Evolutionary conservation across 192 early-diverging fungal genomes (phyloP).

Genomic region (Mortierella hygrophila): DNA sequence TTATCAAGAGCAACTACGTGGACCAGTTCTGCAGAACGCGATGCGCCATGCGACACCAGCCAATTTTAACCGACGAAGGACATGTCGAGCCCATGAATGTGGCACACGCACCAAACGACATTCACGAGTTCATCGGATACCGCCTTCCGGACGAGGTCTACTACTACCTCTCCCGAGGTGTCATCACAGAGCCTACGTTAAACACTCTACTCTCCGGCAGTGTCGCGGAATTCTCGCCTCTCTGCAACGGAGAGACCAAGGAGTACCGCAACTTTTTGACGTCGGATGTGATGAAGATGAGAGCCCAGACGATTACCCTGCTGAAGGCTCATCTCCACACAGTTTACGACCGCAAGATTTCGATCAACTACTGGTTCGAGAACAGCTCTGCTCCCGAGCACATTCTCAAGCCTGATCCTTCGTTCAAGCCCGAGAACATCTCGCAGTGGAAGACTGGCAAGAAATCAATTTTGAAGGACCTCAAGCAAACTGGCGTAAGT

Average conservation of each 20-base stretch:
- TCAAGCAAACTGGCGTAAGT: slow-evolving; percentile 58
- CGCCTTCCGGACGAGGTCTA: slow-evolving; percentile 79
- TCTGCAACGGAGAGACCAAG: slow-evolving; percentile 84
- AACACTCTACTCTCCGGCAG: slow-evolving; percentile 75
- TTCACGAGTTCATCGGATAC: slow-evolving; percentile 87
- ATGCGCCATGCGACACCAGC: slow-evolving; percentile 78
- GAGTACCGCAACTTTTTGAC: slow-evolving; percentile 79
- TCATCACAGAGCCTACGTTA: slow-evolving; percentile 66
- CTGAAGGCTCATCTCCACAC: slow-evolving; percentile 70
- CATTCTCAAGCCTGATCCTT: slow-evolving; percentile 69
- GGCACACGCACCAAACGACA: slow-evolving; percentile 76
- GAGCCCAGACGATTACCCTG: slow-evolving; percentile 68
- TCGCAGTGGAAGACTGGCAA: slow-evolving; percentile 57
- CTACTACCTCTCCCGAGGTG: slow-evolving; percentile 74
- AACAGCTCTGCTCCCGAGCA: slow-evolving; percentile 60
- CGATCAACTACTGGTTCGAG: slow-evolving; percentile 71
- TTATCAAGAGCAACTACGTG: slow-evolving; percentile 72
- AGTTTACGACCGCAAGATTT: slow-evolving; percentile 78
- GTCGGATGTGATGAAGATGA: slow-evolving; percentile 67
- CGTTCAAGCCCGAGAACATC: slow-evolving; percentile 48
- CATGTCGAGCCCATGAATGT: slow-evolving; percentile 75
- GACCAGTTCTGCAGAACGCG: slow-evolving; percentile 80
- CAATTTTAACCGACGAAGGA: slow-evolving; percentile 79
- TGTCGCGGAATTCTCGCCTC: slow-evolving; percentile 76
- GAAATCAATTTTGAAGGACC: slow-evolving; percentile 53